Evolutionary conservation across 2,329 filamentous ascomycete species (phyloP), one percentile per base, ranked within the genome.

Genomic region (Talaromyces funiculosus): DNA sequence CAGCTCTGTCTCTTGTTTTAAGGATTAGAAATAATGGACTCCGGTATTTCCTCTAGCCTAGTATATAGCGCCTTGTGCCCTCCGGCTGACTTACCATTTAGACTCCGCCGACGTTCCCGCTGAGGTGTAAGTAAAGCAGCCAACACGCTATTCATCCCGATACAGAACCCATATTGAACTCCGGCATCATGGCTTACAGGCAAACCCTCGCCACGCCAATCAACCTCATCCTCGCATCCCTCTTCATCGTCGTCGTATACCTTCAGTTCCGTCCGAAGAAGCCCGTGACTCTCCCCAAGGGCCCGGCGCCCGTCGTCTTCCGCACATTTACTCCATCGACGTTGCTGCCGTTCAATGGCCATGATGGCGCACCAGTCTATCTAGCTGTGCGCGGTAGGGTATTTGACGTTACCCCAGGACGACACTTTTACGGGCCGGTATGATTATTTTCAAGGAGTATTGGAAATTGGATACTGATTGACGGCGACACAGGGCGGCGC

Each of bases 341-440:
- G 3, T 86, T 99, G n/a, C 83, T 91, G 31, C 89, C 90, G 33
- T 93, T 87, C 82, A 92, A 93, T 77, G 94, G 94, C 72, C 78
- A 81, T 59, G 82, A 89, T 69, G 83, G 82, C 68, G 80, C 79
- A 66, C 90, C 90, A 54, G 90, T 97, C 60, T 96, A 90, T 77
- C 84, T 99, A 53, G 90, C 91, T n/a, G 92, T 97, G 18, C 89
- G 91, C 43, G 92, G 94, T 57, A 86, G 86, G 55, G 88, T 97
- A 64, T 97, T 97, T 73, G 94, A 99, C 73, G 93, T 97, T 24
- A 86, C 87, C 0, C 79, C 86, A 14, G 93, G 94, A 24, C 85
- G 88, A 70, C 92, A 95, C 80, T 97, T 97, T 76, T 99, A 99
- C 78, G 94, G 94, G 3, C 94, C 94, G 20, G 75, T 77, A 76